phyloP scores from a whole-genome alignment of 371 early-diverging fungal species.

The Funneliformis caledonium region DNA sequence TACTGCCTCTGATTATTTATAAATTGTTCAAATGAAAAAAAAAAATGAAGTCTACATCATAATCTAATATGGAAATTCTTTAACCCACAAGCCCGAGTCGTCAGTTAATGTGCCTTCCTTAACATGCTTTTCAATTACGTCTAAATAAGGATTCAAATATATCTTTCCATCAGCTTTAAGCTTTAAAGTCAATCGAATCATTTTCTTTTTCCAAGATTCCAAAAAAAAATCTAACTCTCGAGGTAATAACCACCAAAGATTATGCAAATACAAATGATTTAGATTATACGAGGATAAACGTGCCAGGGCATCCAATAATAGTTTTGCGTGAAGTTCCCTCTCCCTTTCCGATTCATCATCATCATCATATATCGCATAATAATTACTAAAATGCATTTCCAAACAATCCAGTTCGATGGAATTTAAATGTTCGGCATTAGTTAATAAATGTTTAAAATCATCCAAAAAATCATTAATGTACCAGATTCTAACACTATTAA shows the following conservation, averaged over 20 bases:
- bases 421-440: neutral
- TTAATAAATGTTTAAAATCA: neutral
- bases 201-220: neutral
- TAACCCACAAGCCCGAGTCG: neutral
- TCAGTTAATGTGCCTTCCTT: neutral
- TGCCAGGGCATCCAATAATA: neutral
- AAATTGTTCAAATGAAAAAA: no score
- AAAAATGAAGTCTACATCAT: no score
- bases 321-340: neutral
- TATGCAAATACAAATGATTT: no score
- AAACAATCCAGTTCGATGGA: neutral
- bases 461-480: neutral
- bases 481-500: neutral
- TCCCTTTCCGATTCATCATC: neutral
- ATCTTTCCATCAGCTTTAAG: no score
- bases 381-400: neutral
- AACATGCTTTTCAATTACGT: neutral
- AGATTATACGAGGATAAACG: neutral
- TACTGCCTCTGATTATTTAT: no score
- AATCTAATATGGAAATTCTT: neutral
- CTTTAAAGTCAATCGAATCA: neutral
- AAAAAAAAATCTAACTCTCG: neutral
- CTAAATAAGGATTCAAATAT: neutral
- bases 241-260: neutral
- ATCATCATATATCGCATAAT: neutral